Conservation (phyloP, 345 rosid genomes). For the Pelargonium nanum region DNA sequence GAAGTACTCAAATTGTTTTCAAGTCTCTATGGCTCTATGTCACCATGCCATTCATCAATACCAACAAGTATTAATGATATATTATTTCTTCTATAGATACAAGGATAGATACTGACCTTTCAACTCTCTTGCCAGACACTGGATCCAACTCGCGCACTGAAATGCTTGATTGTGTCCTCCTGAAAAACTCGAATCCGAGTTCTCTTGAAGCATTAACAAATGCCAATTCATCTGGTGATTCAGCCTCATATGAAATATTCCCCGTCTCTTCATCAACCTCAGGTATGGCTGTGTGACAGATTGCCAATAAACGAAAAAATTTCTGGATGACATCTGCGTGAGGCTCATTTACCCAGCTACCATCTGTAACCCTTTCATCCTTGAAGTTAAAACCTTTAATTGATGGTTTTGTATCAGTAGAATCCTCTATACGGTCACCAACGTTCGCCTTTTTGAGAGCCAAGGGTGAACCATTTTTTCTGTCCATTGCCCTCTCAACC, state of each 20-base stretch:
- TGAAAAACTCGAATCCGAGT: conserved; percentile 71
- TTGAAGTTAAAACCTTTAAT: conserved; percentile 81
- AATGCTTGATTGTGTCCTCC: conserved; percentile 65
- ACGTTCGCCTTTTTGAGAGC: conserved; percentile 24
- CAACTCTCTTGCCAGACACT: conserved; percentile 43
- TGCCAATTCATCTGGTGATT: conserved; percentile 93
- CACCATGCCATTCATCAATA: too few species aligned
- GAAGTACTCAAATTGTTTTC: too few species aligned
- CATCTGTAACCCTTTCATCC: conserved; percentile 72
- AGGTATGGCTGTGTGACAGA: conserved; percentile 89
- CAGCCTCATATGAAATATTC: conserved; percentile 71
- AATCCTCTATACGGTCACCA: conserved; percentile 16
- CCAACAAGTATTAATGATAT: too few species aligned
- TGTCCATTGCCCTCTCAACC: conserved; percentile 58
- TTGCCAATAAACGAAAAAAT: conserved; percentile 63
- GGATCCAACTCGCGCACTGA: conserved; percentile 50
- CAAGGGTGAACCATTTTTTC: conserved; percentile 36
- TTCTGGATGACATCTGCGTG: conserved; percentile 48
- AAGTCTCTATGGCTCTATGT: too few species aligned
- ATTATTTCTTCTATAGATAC: too few species aligned
- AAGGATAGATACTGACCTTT: conserved; percentile 38
- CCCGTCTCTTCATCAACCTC: conserved; percentile 70
- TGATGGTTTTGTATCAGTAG: conserved; percentile 14
- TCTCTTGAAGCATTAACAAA: conserved; percentile 95
- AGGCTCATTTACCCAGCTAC: conserved; percentile 66